Conservation (phyloP, 352 stramenopile species). For the Globisporangium echinulatum region DNA sequence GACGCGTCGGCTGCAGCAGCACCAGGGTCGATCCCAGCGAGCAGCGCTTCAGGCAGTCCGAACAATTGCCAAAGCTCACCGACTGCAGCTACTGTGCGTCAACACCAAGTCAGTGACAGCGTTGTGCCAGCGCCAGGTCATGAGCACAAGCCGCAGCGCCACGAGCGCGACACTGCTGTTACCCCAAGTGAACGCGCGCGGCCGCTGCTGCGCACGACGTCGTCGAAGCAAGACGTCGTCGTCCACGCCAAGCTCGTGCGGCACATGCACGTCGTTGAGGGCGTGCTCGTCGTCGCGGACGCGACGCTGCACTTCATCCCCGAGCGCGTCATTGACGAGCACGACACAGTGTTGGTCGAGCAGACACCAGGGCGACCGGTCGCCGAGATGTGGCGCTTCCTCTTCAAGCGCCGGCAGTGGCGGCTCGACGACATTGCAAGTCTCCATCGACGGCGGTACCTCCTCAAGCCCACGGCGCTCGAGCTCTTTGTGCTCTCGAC, state of each 20-base stretch:
- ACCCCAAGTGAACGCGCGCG: conserved; percentile 1
- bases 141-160: no score
- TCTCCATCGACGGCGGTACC: conserved; percentile 68
- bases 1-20: background rate
- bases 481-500: conserved; percentile 81
- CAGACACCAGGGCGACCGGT: conserved; percentile 31
- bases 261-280: conserved; percentile 70
- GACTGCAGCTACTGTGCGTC: background rate
- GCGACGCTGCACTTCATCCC: conserved; percentile 54
- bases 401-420: conserved; percentile 69
- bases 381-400: conserved; percentile 47
- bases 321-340: conserved; percentile 67
- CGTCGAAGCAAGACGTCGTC: conserved; percentile 17
- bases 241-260: conserved; percentile 65
- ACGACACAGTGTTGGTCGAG: conserved; percentile 54
- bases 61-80: background rate
- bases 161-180: background rate
- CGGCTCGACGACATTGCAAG: conserved; percentile 66
- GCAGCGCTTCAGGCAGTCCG: background rate
- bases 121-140: no score
- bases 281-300: conserved; percentile 48
- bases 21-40: background rate
- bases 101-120: background rate
- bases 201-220: conserved; percentile 1
- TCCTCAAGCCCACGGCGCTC: conserved; percentile 73